Base-by-base conservation (phyloP, 208 protist species). In the Endotrypanum monterogeii region DNA sequence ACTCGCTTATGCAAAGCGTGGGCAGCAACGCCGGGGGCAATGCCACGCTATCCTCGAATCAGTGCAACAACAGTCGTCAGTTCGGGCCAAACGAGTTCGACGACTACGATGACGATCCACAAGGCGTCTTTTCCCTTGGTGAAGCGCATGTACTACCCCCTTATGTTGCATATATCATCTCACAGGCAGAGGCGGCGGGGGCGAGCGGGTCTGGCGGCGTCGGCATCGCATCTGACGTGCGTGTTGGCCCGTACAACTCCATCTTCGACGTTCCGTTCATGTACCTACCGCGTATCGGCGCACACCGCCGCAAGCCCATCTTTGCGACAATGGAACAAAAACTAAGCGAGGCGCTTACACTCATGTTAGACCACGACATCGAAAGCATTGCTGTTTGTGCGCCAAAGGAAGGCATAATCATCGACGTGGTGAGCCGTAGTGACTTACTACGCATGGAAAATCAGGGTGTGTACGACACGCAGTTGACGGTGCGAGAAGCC, bases 381-480 rank as follows among this genome's bases (percentile, higher is more conserved):
- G 90, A 97, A 44, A 82, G 76, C 58, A 89, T 97, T 30, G 88
- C 91, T 9, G 90, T 90, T 58, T 78, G 73, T 58, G 63, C 82
- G 41, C 83, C 80, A 23, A 83, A 86, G 37, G 85, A 87, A 35
- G 60, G 70, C 25, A 79, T 86, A 37, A 88, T 96, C 54, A 46
- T 95, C n/a, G 90, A 95, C 56, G 88, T 96, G 12, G 87, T 97
- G 55, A 91, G 85, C 20, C 86, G 91, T 52, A 93, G 84, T 61
- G 93, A 97, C 66, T 70, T 95, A 0, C 85, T 97, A 57, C 85
- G 88, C 18, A 96, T 97, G 81, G 91, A 97, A 74, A 83, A 94
- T 68, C 87, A 94, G 58, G 93, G 93, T n/a, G 90, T 94, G 35
- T 97, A 97, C 77, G 86, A 97, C 79, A 96, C 85, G 4, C 80